Conservation (phyloP, 768 basidiomycete species). For the Chalciporus chontae region DNA sequence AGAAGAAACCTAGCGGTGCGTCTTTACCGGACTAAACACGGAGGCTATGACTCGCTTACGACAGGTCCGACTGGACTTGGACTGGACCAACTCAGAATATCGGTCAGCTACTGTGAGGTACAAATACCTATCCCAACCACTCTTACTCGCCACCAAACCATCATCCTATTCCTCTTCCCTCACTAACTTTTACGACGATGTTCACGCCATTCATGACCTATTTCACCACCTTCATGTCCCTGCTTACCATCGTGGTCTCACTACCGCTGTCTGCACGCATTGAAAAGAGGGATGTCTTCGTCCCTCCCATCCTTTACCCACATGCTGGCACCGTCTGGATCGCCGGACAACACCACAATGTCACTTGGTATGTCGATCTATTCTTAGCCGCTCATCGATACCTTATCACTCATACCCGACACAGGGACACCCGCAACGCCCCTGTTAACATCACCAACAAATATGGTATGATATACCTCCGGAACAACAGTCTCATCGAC, state of each 20-base stretch:
- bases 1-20: neutral
- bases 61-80: too few species aligned
- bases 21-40: neutral
- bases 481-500: conserved; percentile 18
- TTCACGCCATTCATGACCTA: conserved; percentile 13
- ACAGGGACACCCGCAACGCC: conserved; percentile 29
- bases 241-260: conserved; percentile 10
- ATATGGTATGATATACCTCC: conserved; percentile 27
- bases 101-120: neutral
- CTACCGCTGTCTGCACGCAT: conserved; percentile 6
- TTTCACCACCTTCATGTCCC: conserved; percentile 13
- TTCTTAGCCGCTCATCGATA: neutral
- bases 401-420: neutral
- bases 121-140: conserved; percentile 6
- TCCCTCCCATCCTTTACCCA: conserved; percentile 26
- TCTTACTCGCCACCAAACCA: neutral
- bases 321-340: conserved; percentile 20
- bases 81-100: neutral
- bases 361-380: conserved; percentile 27
- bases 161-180: conserved; percentile 1
- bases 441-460: conserved; percentile 33
- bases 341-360: conserved; percentile 17
- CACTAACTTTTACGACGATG: conserved; percentile 1
- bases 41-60: neutral
- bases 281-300: conserved; percentile 21